Evolutionary conservation across 2,329 filamentous ascomycete species (phyloP).

Genomic region (Xylariomycetidae sp.): DNA sequence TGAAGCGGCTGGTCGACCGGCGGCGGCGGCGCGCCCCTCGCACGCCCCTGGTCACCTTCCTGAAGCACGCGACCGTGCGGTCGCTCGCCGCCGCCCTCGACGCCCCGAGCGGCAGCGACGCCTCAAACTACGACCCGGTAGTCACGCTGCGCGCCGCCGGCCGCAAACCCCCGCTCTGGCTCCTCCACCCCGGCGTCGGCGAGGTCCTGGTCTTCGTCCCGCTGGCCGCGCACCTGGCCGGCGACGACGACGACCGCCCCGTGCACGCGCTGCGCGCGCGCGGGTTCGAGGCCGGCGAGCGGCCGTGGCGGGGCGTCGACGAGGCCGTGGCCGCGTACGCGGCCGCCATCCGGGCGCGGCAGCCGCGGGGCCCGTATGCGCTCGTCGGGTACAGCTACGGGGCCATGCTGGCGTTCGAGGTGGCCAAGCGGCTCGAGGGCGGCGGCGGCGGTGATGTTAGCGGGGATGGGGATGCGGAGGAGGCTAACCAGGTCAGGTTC

Average conservation of each 20-base stretch:
- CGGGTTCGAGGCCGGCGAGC: conserved; percentile 35
- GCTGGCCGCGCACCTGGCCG: conserved; percentile 29
- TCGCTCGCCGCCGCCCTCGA: conserved; percentile 21
- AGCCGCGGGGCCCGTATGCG: conserved; percentile 45
- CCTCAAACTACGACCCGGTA: conserved; percentile 2
- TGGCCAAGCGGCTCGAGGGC: conserved; percentile 37
- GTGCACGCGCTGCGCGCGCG: conserved; percentile 40
- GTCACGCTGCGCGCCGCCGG: conserved; percentile 27
- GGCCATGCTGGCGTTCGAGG: conserved; percentile 43
- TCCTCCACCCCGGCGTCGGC: conserved; percentile 36
- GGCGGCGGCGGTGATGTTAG: conserved; percentile 26
- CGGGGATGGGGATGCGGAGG: no score
- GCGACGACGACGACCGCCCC: conserved; percentile 33
- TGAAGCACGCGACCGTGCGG: conserved; percentile 27
- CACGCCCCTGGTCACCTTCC: conserved; percentile 27
- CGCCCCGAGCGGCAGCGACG: neutral
- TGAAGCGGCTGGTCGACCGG: conserved; percentile 27
- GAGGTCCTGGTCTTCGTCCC: conserved; percentile 36
- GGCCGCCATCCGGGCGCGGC: conserved; percentile 31
- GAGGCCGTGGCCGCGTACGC: conserved; percentile 37
- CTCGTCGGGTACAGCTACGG: conserved; percentile 48
- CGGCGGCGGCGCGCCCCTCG: neutral
- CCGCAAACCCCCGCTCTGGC: conserved; percentile 31
- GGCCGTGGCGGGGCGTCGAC: conserved; percentile 29
- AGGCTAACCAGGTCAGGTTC: conserved; percentile 36